Percentiles rank a stretch among this genome's conserved stretches.
phyloP scores from a whole-genome alignment of 257 asterid genomes.

The Anisodus tanguticus region DNA sequence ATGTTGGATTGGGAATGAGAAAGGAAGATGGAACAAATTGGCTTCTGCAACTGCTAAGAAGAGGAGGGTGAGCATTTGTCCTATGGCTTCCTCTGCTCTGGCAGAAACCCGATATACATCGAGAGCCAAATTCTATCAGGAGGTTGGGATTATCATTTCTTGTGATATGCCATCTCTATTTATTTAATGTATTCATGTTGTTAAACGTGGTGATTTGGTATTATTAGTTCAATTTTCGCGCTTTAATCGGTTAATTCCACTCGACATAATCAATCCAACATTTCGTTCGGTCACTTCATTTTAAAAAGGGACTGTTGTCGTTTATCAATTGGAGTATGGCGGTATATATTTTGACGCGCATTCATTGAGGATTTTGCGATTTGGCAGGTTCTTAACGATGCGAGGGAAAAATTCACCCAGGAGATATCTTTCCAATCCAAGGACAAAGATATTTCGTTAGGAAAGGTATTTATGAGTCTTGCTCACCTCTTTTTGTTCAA shows the following conservation, averaged over 20 bases:
- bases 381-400: constrained; percentile 66
- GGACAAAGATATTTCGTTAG: constrained; percentile 87
- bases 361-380: constrained; percentile 36
- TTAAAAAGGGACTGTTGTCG: constrained; percentile 4
- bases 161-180: constrained; percentile 27
- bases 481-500: constrained; percentile 24
- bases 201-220: constrained; percentile 6
- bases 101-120: constrained; percentile 53
- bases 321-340: not conserved
- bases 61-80: constrained; percentile 60
- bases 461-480: constrained; percentile 61
- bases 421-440: constrained; percentile 85
- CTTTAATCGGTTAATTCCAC: not conserved
- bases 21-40: constrained; percentile 46
- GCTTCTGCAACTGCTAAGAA: constrained; percentile 52
- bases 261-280: too few species aligned
- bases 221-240: not conserved
- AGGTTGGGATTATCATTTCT: constrained; percentile 54
- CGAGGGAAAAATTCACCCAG: constrained; percentile 70
- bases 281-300: too few species aligned
- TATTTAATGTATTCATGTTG: not conserved
- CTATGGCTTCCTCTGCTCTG: constrained; percentile 68
- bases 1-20: constrained; percentile 63
- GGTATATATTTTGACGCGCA: constrained; percentile 28
- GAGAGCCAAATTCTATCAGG: constrained; percentile 63